A percentile compares a stretch with the other conserved stretches of the same genome.
Evolutionary conservation across 306 rosid species (phyloP).

Genomic region (Myrica gale): DNA sequence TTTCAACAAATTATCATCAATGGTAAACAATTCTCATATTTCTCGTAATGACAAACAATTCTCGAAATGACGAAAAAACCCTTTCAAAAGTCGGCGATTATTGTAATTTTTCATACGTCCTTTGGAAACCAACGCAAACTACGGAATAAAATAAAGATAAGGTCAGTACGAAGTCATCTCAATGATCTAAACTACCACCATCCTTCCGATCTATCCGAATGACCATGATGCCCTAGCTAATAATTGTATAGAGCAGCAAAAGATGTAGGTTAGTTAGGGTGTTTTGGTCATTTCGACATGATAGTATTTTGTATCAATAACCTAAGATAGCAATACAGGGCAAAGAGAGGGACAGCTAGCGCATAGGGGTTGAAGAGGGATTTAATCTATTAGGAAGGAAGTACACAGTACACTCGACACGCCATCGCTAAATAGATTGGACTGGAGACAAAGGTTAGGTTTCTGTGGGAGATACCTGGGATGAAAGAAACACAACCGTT

Average conservation of each 20-base stretch:
- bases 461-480: constrained; percentile 32
- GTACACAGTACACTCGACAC: constrained; percentile 25
- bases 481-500: constrained; percentile 62
- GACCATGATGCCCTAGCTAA: constrained; percentile 45
- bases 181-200: constrained; percentile 58
- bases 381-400: constrained; percentile 21
- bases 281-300: constrained; percentile 17
- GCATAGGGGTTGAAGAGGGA: background rate
- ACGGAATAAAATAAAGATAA: constrained; percentile 69
- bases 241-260: constrained; percentile 21
- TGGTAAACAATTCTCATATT: background rate
- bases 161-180: constrained; percentile 79
- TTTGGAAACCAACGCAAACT: constrained; percentile 64
- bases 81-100: constrained; percentile 35
- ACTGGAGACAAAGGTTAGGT: constrained; percentile 44
- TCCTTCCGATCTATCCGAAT: constrained; percentile 23
- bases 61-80: constrained; percentile 31
- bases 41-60: background rate
- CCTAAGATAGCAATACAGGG: constrained; percentile 32
- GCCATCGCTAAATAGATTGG: constrained; percentile 43
- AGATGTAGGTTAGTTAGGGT: constrained; percentile 37
- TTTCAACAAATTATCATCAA: constrained; percentile 20
- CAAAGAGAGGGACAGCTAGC: constrained; percentile 10
- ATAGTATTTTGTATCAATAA: constrained; percentile 32
- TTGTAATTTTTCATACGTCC: constrained; percentile 46